Base-by-base conservation (phyloP, 352 stramenopile species). In the Globisporangium spinosum region DNA sequence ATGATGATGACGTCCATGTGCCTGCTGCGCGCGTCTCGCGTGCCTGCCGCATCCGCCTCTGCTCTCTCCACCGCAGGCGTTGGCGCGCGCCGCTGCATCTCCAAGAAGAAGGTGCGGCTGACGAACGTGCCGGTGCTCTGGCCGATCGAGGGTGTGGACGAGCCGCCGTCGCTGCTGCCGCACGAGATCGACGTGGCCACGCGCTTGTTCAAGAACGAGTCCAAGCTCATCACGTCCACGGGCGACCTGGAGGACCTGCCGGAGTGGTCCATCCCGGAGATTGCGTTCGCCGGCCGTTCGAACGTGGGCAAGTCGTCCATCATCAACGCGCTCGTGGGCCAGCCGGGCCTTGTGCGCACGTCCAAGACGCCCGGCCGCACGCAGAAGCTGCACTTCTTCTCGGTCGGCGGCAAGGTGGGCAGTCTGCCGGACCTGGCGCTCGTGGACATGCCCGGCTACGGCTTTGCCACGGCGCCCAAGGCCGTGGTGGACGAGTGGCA, bases 221-320 rank as follows among this genome's bases (percentile, higher is more conserved):
- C 80, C 58, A 87, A 83, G 27, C 71, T 91, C 34, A 91, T 93
- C 38, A 87, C 83, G 74, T 89, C 83, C 15, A 89, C 77, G 2
- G 67, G 69, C n/a, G 72, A 89, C 55, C 43, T 72, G 32, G 67
- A 65, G 34, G 85, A 95, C 56, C 73, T 95, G 8, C 87, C 88
- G 13, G 77, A 80, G 57, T 91, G 87, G 81, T 34, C 77, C 23
- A 71, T 91, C 8, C 87, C 89, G 13, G 87, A 97, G 75, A 77
- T 97, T 29, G 87, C 87, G 32, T 93, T 97, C 54, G 85, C 89
- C 2, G 90, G 90, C 13, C 89, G 90, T 61, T 96, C 89, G 10
- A 97, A 97, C 68, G 87, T 90, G 3, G 90, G 90, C 45, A 97
- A 97, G 68, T 96, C 87, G 45, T 95, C 90, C 51, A 70, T 97